These are phyloP conservation scores for Chrysosporium queenslandicum DNA, from an alignment of 2,329 filamentous ascomycete species.

Conservation along the genomic window DNA sequence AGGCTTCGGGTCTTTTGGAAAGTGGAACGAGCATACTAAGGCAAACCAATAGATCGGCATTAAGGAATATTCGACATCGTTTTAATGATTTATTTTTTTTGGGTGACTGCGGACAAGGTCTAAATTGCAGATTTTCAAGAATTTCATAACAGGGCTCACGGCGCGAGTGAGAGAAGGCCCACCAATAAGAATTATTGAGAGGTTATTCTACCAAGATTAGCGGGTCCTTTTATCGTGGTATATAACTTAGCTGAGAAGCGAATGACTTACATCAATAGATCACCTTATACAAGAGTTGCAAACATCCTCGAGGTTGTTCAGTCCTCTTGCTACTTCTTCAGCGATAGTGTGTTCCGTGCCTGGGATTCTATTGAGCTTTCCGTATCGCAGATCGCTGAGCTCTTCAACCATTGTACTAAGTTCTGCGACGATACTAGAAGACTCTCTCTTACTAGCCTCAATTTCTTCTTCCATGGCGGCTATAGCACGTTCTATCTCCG, in stretches of 20 bases:
- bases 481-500: slow-evolving; percentile 59
- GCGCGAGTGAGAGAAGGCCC: too few relatives aligned
- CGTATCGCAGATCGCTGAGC: slow-evolving; percentile 74
- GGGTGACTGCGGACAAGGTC: not conserved
- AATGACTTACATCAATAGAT: slow-evolving; percentile 1
- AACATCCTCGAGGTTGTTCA: slow-evolving; percentile 53
- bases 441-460: slow-evolving; percentile 54
- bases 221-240: not conserved
- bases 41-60: not conserved
- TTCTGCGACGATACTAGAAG: slow-evolving; percentile 48
- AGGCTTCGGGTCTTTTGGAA: not conserved
- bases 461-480: slow-evolving; percentile 59
- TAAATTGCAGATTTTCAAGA: too few relatives aligned
- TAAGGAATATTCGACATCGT: not conserved
- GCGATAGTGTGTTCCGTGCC: slow-evolving; percentile 51
- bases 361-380: slow-evolving; percentile 48
- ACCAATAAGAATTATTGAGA: not conserved
- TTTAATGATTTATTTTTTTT: not conserved
- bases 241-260: not conserved
- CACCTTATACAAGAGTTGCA: slow-evolving; percentile 39
- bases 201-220: not conserved
- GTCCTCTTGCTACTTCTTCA: slow-evolving; percentile 57
- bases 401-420: slow-evolving; percentile 58
- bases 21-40: not conserved
- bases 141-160: too few relatives aligned